A percentile compares a stretch with the other conserved stretches of the same genome.
Evolutionary conservation across 176 grass and related monocot species (phyloP).

Genomic region (Areca catechu): DNA sequence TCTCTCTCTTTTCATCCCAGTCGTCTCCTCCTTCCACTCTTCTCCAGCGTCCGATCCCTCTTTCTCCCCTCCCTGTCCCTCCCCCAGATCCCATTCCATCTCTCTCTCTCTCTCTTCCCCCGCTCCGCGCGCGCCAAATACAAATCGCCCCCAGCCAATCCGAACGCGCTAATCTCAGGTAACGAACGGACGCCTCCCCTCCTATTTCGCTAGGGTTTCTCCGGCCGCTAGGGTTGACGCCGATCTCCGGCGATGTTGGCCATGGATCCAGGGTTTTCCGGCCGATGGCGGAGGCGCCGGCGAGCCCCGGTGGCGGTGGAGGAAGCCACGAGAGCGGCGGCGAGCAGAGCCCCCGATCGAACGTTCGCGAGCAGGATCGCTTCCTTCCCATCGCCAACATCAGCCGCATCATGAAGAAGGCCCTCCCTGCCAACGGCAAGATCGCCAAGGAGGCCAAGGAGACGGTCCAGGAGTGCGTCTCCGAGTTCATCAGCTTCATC

Average conservation of each 20-base stretch:
- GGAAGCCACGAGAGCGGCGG: conserved; percentile 38
- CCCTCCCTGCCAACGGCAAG: conserved; percentile 93
- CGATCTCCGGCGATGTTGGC: background rate
- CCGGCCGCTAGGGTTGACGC: conserved; percentile 26
- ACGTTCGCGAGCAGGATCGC: conserved; percentile 81
- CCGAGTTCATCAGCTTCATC: conserved; percentile 97
- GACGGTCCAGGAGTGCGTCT: conserved; percentile 97
- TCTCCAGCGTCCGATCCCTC: conserved; percentile 78
- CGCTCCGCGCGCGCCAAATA: conserved; percentile 10
- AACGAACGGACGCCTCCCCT: too few species aligned
- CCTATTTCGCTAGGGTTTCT: conserved; percentile 11
- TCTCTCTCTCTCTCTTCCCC: background rate
- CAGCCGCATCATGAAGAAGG: conserved; percentile 99
- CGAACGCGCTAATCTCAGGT: too few species aligned
- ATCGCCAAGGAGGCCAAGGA: conserved; percentile 99
- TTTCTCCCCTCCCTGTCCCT: conserved; percentile 31
- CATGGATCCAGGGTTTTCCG: background rate
- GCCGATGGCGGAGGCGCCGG: conserved; percentile 37
- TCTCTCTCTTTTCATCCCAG: conserved; percentile 21
- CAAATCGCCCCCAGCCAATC: too few species aligned
- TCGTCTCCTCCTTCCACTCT: conserved; percentile 43
- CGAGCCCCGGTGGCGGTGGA: conserved; percentile 34
- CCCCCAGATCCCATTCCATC: conserved; percentile 7
- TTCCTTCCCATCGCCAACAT: conserved; percentile 99
- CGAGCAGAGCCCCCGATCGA: conserved; percentile 38